Evolutionary conservation across 345 rosid genomes (phyloP).

Genomic region (Euphorbia pulcherrima): DNA sequence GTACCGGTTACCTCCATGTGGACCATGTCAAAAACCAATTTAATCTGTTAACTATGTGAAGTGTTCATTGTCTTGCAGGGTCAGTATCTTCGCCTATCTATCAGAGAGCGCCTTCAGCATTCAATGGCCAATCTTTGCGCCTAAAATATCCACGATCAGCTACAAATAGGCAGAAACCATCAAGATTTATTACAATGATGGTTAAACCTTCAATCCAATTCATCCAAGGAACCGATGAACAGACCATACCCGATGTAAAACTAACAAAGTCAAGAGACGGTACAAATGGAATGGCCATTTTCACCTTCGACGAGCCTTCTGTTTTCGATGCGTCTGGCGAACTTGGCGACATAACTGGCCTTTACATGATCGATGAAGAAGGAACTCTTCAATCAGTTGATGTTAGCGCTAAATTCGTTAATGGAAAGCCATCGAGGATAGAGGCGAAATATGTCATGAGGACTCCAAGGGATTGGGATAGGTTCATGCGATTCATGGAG

Average conservation of each 20-base stretch:
- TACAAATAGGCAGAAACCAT: slow-evolving; percentile 23
- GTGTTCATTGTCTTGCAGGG: slow-evolving; percentile 31
- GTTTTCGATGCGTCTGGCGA: slow-evolving; percentile 84
- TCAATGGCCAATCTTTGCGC: slow-evolving; percentile 44
- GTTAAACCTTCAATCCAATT: slow-evolving; percentile 74
- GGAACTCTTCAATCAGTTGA: slow-evolving; percentile 87
- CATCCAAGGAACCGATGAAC: slow-evolving; percentile 88
- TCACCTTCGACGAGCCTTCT: slow-evolving; percentile 76
- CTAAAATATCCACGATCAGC: slow-evolving; percentile 19
- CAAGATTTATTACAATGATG: slow-evolving; percentile 47
- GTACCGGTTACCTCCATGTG: no score
- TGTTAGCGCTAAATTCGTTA: slow-evolving; percentile 84
- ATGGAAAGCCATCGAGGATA: slow-evolving; percentile 79
- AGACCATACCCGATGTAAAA: slow-evolving; percentile 73
- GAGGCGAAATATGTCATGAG: slow-evolving; percentile 89
- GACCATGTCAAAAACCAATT: no score
- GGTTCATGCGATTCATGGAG: slow-evolving; percentile 98
- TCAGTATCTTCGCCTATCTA: slow-evolving; percentile 35
- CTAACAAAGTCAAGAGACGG: slow-evolving; percentile 89
- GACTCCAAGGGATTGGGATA: slow-evolving; percentile 78
- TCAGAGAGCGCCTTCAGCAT: slow-evolving; percentile 38
- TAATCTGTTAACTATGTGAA: neutral
- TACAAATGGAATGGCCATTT: slow-evolving; percentile 74
- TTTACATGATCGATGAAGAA: slow-evolving; percentile 96
- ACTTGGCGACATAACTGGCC: slow-evolving; percentile 88